phyloP scores from a whole-genome alignment of 2,329 filamentous ascomycete genomes.

The Sordariomycetes sp. region DNA sequence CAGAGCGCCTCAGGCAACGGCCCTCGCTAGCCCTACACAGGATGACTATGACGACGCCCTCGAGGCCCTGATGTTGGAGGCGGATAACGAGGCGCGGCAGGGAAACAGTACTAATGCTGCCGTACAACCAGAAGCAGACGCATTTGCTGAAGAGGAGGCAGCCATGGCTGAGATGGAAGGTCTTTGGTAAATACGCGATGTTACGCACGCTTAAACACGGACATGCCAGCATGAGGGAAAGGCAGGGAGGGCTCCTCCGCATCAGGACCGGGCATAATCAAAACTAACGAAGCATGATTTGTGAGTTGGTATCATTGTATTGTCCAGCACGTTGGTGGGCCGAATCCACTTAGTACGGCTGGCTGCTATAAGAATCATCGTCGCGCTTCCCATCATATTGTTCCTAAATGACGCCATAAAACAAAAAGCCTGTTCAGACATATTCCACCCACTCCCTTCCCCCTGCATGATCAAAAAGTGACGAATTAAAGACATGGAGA shows the following conservation, averaged over 20 bases:
- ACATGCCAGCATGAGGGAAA: background rate
- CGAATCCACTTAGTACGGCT: background rate
- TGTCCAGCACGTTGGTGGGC: too few relatives aligned
- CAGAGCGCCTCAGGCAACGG: conserved; percentile 6
- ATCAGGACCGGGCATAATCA: too few relatives aligned
- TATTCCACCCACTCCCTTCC: background rate
- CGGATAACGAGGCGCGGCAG: conserved; percentile 14
- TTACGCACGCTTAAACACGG: background rate
- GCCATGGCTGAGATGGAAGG: conserved; percentile 53
- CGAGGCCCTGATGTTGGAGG: conserved; percentile 39
- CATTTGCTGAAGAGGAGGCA: conserved; percentile 51
- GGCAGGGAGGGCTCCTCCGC: too few relatives aligned
- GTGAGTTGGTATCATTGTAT: too few relatives aligned
- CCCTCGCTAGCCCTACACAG: background rate
- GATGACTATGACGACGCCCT: conserved; percentile 31
- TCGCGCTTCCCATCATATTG: conserved; percentile 1
- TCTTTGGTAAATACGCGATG: conserved; percentile 10
- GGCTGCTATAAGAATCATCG: background rate
- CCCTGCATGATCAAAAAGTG: background rate
- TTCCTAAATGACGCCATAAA: background rate
- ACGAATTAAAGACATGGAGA: conserved; percentile 1
- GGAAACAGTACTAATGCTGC: conserved; percentile 3
- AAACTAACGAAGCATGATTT: too few relatives aligned
- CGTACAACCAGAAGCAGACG: conserved; percentile 12
- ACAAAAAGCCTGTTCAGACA: background rate